A percentile compares a stretch with the other conserved stretches of the same genome.
Conservation (phyloP, 2,329 filamentous ascomycete genomes). For the Penicillium crustosum region DNA sequence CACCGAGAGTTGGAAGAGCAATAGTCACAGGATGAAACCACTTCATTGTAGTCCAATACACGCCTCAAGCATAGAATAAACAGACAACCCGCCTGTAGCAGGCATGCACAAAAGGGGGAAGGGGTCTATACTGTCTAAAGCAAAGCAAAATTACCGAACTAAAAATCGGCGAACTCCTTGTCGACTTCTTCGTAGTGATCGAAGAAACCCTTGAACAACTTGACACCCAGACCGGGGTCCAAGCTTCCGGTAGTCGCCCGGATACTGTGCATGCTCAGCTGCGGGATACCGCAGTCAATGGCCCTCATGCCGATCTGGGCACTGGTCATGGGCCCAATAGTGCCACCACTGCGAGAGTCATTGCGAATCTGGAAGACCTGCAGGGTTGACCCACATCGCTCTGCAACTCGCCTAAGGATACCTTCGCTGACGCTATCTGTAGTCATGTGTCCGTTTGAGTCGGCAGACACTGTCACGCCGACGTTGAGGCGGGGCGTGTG, state of each 20-base stretch:
- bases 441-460: constrained; percentile 94
- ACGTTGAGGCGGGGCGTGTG: constrained; percentile 88
- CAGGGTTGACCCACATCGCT: constrained; percentile 67
- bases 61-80: not conserved
- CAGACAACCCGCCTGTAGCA: not conserved
- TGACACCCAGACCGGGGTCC: constrained; percentile 84
- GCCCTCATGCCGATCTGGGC: constrained; percentile 76
- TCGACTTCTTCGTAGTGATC: constrained; percentile 85
- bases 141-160: constrained; percentile 1
- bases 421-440: constrained; percentile 85
- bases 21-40: not conserved
- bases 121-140: not conserved
- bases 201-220: constrained; percentile 86
- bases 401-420: constrained; percentile 74
- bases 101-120: not conserved
- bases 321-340: constrained; percentile 89
- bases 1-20: not conserved
- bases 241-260: constrained; percentile 81
- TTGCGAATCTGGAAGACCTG: constrained; percentile 96
- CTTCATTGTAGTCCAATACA: not conserved
- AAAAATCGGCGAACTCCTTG: constrained; percentile 63
- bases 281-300: constrained; percentile 84
- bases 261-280: constrained; percentile 92
- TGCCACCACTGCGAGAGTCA: constrained; percentile 84
- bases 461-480: constrained; percentile 74